Base-by-base conservation (phyloP, 768 basidiomycete genomes). In the Trametes villosa region DNA sequence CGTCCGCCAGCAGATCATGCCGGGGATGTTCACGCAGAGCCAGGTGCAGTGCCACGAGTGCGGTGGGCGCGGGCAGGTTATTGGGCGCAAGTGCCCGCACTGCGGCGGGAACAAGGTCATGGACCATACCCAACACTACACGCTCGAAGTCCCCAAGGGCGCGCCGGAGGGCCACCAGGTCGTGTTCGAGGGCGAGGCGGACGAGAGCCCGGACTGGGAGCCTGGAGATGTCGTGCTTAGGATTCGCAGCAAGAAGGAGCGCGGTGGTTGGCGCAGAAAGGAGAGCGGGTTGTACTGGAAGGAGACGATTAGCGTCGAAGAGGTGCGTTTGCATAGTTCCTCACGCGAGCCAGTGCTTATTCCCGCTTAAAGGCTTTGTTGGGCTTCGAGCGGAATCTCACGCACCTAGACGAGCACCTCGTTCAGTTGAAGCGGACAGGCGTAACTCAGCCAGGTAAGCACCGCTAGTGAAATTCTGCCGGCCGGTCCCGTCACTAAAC, bases 141-240 rank as follows among this genome's bases (percentile, higher is more conserved):
- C 91, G 2, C 81, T 98, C 24, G 93, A 97, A 46, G 84, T 98
- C 48, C 81, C 86, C 13, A 84, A 86, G 5, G 97, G 97, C 18
- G 91, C 92, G 79, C 92, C 96, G 0, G 97, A 99, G 70, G 94
- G 92, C 1, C 88, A 92, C 68, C 93, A 99, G 72, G 84, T 96
- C 36, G 82, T 96, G 1, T 98, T 95, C 60, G 93, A 97, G 67
- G 94, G 94, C n/a, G 96, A 98, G 72, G 91, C 92, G 45, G 97
- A 98, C 71, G 96, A 99, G 77, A 91, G 81, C 57, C 93, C 94
- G 3, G 97, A 98, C 66, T 97, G 91, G 91, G 95, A 96, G 69
- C 79, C 97, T 7, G 97, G 97, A 9, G 96, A 99, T 75, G 85
- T 99, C 49, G 80, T 98, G 36, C 79, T 98, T 47, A 80, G 94